These are phyloP conservation scores for Mortierella sp. DNA, from an alignment of 371 early-diverging fungal genomes.

Conservation along the genomic window DNA sequence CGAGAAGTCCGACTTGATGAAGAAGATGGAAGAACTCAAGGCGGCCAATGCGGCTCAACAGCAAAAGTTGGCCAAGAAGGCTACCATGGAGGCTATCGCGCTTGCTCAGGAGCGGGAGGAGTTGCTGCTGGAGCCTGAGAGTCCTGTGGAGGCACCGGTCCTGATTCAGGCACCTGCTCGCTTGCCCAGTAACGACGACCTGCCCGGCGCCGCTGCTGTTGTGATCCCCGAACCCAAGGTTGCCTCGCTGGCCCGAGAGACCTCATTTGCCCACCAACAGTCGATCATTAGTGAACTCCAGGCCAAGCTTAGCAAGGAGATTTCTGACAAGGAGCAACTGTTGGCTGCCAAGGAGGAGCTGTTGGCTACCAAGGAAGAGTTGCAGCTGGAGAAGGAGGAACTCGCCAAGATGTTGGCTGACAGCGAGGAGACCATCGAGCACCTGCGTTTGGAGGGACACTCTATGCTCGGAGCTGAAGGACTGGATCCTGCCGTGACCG, in stretches of 20 bases:
- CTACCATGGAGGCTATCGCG: slow-evolving; percentile 43
- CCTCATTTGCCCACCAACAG: slow-evolving; percentile 56
- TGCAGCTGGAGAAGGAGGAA: slow-evolving; percentile 40
- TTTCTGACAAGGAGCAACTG: slow-evolving; percentile 43
- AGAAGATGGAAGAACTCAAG: slow-evolving; percentile 73
- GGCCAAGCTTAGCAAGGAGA: slow-evolving; percentile 46
- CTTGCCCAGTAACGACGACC: slow-evolving; percentile 29
- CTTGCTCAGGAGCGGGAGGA: slow-evolving; percentile 44
- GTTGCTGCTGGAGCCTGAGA: slow-evolving; percentile 25
- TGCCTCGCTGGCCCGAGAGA: slow-evolving; percentile 58
- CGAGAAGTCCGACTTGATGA: slow-evolving; percentile 73
- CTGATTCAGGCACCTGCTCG: slow-evolving; percentile 53
- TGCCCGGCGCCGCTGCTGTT: not conserved
- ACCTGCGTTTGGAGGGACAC: slow-evolving; percentile 40
- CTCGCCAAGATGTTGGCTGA: slow-evolving; percentile 68
- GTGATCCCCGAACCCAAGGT: slow-evolving; percentile 34
- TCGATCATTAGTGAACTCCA: slow-evolving; percentile 56
- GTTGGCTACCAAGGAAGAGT: slow-evolving; percentile 27
- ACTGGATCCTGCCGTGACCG: not conserved
- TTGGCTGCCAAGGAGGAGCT: slow-evolving; percentile 26
- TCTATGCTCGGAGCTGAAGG: slow-evolving; percentile 3
- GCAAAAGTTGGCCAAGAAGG: slow-evolving; percentile 30
- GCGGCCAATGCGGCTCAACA: slow-evolving; percentile 33
- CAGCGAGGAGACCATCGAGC: slow-evolving; percentile 23
- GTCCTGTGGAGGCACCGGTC: slow-evolving; percentile 42